Conservation (phyloP, 306 rosid species). For the Bauhinia variegata region DNA sequence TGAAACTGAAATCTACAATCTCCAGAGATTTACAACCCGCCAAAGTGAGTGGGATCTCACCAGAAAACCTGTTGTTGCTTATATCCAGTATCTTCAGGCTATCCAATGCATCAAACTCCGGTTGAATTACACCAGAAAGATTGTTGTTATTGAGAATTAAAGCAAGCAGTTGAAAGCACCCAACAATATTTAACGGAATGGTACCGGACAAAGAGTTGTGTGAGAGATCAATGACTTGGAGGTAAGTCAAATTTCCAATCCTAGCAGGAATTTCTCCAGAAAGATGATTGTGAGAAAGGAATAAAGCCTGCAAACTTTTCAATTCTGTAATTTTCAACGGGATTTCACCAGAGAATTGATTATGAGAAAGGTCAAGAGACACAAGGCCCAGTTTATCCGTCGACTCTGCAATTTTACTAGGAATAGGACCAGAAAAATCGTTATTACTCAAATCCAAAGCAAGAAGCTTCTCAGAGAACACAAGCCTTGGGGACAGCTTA, state of each 20-base stretch:
- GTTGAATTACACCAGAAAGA: slow-evolving; percentile 94
- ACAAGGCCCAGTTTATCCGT: slow-evolving; percentile 91
- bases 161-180: slow-evolving; percentile 97
- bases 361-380: slow-evolving; percentile 91
- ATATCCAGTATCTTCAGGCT: slow-evolving; percentile 91
- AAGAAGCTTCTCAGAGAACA: slow-evolving; percentile 84
- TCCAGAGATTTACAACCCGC: slow-evolving; percentile 97
- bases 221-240: slow-evolving; percentile 95
- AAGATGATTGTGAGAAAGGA: slow-evolving; percentile 88
- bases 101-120: slow-evolving; percentile 94
- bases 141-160: slow-evolving; percentile 81
- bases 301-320: slow-evolving; percentile 96
- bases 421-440: slow-evolving; percentile 83
- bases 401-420: slow-evolving; percentile 73
- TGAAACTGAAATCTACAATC: slow-evolving; percentile 89
- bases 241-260: slow-evolving; percentile 91
- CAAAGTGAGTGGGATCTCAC: slow-evolving; percentile 90
- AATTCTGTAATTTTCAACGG: slow-evolving; percentile 88
- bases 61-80: slow-evolving; percentile 89
- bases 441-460: slow-evolving; percentile 93
- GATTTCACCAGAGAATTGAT: slow-evolving; percentile 83
- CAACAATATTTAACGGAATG: slow-evolving; percentile 89
- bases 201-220: slow-evolving; percentile 84
- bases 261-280: slow-evolving; percentile 91
- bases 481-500: slow-evolving; percentile 78